Percentiles rank a stretch among this genome's conserved stretches.
Conservation (phyloP, 768 basidiomycete species). For the Suillus americanus region DNA sequence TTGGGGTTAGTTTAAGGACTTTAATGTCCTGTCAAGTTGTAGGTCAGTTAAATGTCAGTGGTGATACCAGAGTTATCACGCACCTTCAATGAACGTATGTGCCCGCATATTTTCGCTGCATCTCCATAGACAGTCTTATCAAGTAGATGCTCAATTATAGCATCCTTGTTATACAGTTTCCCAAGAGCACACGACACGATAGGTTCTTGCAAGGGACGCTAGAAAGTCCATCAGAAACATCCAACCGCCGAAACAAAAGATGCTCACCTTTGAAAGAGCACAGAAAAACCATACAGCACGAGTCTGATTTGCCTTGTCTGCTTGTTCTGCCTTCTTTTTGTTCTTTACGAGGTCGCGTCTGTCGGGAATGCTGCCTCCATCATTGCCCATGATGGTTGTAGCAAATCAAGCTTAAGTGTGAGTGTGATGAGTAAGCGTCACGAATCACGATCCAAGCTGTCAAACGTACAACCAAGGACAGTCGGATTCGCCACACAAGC, state of each 20-base stretch:
- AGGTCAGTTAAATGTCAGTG: not conserved
- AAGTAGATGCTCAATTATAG: conserved; percentile 86
- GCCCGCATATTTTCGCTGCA: conserved; percentile 88
- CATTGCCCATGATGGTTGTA: conserved; percentile 68
- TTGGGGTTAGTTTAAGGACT: conserved; percentile 76
- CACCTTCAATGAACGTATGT: conserved; percentile 89
- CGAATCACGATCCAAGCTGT: not conserved
- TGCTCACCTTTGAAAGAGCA: conserved; percentile 85
- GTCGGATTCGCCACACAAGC: not conserved
- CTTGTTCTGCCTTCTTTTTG: conserved; percentile 81
- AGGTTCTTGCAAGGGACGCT: conserved; percentile 86
- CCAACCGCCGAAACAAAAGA: not conserved
- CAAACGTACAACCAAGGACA: not conserved
- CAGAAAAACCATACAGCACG: conserved; percentile 91
- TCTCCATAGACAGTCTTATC: conserved; percentile 86
- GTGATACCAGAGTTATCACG: conserved; percentile 20
- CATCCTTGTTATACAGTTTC: conserved; percentile 95
- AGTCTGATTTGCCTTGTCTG: conserved; percentile 88
- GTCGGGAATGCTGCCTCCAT: conserved; percentile 87
- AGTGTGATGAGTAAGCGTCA: conserved; percentile 4
- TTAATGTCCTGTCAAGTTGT: conserved; percentile 68
- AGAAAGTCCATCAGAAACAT: conserved; percentile 10
- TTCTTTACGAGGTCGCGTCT: conserved; percentile 74
- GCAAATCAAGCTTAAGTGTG: not conserved
- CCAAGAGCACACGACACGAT: conserved; percentile 91